phyloP scores from a whole-genome alignment of 495 filamentous ascomycete genomes.

The Delitschia confertaspora region DNA sequence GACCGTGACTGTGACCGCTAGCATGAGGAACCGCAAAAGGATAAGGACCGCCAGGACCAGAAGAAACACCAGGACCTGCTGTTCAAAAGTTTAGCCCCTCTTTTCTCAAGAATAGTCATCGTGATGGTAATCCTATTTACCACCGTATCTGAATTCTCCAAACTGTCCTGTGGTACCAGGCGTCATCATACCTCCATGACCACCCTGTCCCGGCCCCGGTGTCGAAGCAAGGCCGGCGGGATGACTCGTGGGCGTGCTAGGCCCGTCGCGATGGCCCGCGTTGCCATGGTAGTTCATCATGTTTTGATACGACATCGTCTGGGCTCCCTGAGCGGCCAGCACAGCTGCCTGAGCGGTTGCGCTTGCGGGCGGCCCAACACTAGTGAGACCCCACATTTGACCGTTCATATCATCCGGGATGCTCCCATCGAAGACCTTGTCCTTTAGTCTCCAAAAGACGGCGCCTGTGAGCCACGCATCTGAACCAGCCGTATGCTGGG shows the following conservation, averaged over 20 bases:
- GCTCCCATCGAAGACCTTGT: constrained; percentile 80
- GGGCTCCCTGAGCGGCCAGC: constrained; percentile 28
- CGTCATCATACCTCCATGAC: constrained; percentile 21
- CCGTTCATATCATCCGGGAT: constrained; percentile 79
- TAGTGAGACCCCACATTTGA: constrained; percentile 83
- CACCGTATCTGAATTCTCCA: constrained; percentile 23
- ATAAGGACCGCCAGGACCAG: too few species aligned
- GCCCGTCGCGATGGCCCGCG: constrained; percentile 15
- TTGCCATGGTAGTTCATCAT: constrained; percentile 17
- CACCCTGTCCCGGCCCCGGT: constrained; percentile 16
- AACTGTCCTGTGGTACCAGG: constrained; percentile 16
- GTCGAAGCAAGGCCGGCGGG: constrained; percentile 30
- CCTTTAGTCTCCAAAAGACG: constrained; percentile 36
- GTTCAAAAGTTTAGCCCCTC: too few species aligned
- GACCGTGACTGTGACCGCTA: too few species aligned
- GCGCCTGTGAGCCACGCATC: constrained; percentile 80
- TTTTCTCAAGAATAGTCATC: too few species aligned
- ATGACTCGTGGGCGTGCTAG: constrained; percentile 33
- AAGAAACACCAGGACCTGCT: too few species aligned
- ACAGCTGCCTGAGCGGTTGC: constrained; percentile 34
- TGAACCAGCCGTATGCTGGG: constrained; percentile 81
- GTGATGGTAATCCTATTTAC: too few species aligned
- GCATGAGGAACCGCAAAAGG: too few species aligned
- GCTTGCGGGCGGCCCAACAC: constrained; percentile 45
- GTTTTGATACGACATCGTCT: constrained; percentile 5